A percentile compares a stretch with the other conserved stretches of the same genome.
Conservation (phyloP, 257 asterid genomes). For the Primulina tabacum region DNA sequence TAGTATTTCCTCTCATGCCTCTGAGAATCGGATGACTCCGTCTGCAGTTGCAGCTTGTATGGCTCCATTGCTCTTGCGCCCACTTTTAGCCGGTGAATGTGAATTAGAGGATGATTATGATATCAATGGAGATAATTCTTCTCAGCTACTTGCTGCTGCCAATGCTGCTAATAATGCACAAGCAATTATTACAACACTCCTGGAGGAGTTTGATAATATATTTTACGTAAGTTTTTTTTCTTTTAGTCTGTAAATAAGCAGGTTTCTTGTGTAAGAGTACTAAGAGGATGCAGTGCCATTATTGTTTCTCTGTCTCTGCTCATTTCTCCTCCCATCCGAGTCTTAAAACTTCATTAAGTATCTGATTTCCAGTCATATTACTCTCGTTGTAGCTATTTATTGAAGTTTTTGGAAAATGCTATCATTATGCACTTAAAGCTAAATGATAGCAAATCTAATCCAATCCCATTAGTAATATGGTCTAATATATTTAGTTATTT, state of each 20-base stretch:
- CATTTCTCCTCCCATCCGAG: neutral
- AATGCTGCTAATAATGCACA: constrained; percentile 92
- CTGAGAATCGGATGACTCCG: constrained; percentile 82
- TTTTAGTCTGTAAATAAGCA: constrained; percentile 18
- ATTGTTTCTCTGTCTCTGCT: constrained; percentile 17
- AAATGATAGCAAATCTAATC: constrained; percentile 13
- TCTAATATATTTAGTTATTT: constrained; percentile 12
- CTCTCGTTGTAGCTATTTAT: constrained; percentile 12
- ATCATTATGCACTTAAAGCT: constrained; percentile 11
- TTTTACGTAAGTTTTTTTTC: constrained; percentile 58
- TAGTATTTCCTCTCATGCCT: constrained; percentile 63
- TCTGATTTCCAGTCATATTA: constrained; percentile 13
- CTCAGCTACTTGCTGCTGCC: constrained; percentile 94
- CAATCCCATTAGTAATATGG: constrained; percentile 13
- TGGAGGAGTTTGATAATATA: constrained; percentile 80
- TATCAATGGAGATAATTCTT: constrained; percentile 71
- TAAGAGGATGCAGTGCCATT: constrained; percentile 3
- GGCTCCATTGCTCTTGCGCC: constrained; percentile 97
- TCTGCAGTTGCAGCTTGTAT: constrained; percentile 96
- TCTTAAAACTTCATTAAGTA: constrained; percentile 11
- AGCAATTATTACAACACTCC: constrained; percentile 68
- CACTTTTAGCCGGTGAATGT: constrained; percentile 91
- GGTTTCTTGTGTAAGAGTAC: constrained; percentile 16
- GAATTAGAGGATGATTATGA: constrained; percentile 82
- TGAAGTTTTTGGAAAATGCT: constrained; percentile 11